These are phyloP conservation scores for Austroboletus novae-zelandiae DNA, from an alignment of 1,284 basidiomycete genomes.

Conservation along the genomic window DNA sequence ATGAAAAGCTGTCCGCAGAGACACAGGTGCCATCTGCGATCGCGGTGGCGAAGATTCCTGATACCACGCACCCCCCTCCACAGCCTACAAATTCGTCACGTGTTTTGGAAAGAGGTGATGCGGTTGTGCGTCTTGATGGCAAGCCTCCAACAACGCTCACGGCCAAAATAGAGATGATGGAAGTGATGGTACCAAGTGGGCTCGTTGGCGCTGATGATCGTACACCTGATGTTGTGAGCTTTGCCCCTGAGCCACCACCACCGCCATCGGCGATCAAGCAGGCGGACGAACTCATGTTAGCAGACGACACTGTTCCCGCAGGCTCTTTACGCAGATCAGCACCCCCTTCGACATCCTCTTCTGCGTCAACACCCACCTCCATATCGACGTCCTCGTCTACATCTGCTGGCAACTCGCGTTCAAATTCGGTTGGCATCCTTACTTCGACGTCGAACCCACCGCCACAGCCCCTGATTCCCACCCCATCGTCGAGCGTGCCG, in stretches of 20 bases:
- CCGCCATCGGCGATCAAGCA: constrained; percentile 31
- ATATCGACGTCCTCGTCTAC: constrained; percentile 26
- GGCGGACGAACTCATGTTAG: constrained; percentile 12
- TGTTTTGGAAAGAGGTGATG: constrained; percentile 2
- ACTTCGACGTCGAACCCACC: constrained; percentile 4
- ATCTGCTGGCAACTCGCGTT: constrained; percentile 26
- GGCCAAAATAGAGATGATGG: constrained; percentile 35
- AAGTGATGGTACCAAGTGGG: constrained; percentile 23
- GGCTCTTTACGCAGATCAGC: background rate
- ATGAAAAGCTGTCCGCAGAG: background rate
- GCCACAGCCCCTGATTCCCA: background rate
- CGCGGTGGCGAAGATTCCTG: background rate
- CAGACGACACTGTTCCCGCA: constrained; percentile 3
- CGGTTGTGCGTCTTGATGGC: constrained; percentile 5
- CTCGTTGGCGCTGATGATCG: constrained; percentile 19
- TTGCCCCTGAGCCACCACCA: constrained; percentile 33
- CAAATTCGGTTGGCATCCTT: constrained; percentile 25
- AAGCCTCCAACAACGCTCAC: constrained; percentile 17
- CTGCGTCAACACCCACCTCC: constrained; percentile 15
- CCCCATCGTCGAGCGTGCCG: constrained; percentile 12
- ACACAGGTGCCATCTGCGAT: background rate
- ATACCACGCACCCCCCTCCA: background rate
- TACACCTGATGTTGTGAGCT: constrained; percentile 25
- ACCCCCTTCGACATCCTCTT: background rate
- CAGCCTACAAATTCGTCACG: constrained; percentile 1